Conservation (phyloP, 345 rosid species). For the Brassica nigra region DNA sequence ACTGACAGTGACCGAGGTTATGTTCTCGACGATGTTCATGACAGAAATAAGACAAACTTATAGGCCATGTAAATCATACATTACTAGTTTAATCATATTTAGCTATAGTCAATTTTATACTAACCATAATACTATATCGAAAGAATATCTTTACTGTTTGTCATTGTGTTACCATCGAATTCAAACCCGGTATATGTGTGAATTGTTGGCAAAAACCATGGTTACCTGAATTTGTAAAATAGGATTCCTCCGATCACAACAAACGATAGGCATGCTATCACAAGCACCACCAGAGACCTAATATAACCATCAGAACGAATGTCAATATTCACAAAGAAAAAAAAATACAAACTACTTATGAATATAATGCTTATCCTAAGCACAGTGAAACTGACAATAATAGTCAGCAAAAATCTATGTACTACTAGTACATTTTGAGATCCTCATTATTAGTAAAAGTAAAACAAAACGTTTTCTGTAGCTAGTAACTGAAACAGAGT, state of each 20-base stretch:
- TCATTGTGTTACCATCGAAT: too few relatives aligned
- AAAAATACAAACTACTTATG: neutral
- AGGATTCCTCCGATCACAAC: constrained; percentile 81
- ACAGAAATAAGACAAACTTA: too few relatives aligned
- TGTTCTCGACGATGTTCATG: too few relatives aligned
- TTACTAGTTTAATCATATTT: too few relatives aligned
- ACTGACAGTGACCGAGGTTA: too few relatives aligned
- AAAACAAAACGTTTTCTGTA: neutral
- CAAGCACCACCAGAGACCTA: constrained; percentile 84
- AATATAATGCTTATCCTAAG: constrained; percentile 1
- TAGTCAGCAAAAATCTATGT: neutral
- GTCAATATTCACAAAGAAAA: constrained; percentile 9
- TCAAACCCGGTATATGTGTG: neutral
- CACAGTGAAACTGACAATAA: constrained; percentile 12
- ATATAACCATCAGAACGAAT: constrained; percentile 27
- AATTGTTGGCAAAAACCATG: neutral
- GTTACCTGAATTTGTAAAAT: constrained; percentile 79
- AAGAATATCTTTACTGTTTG: too few relatives aligned
- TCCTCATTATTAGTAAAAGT: neutral
- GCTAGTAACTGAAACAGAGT: neutral
- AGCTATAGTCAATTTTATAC: too few relatives aligned
- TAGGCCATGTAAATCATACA: too few relatives aligned
- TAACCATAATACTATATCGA: too few relatives aligned
- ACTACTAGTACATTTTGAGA: neutral
- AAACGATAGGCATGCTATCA: constrained; percentile 79